Evolutionary conservation across 208 protist species (phyloP), one percentile per base, ranked within the genome.

Genomic region (Perkinsela sp.): DNA sequence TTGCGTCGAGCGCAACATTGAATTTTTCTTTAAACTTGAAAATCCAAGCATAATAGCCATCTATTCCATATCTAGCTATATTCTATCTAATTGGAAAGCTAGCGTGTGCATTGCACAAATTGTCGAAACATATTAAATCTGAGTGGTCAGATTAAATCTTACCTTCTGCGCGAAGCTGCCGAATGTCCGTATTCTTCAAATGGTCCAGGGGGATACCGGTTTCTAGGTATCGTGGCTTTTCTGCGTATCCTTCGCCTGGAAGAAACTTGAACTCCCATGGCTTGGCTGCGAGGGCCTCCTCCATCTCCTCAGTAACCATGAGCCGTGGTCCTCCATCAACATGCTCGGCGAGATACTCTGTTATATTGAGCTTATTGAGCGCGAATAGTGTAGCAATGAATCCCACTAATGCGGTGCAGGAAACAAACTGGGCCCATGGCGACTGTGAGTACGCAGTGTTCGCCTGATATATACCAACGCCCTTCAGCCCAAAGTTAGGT

Each of bases 221-320:
- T 57, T 6, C 6, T 57, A n/a, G 6, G 40, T 57, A 57, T 57
- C 22, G 6, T 57, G 40, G 40, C 40, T 57, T 57, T 6, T 22
- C 13, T 22, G 6, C 40, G 40, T 57, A 90, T 2, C 85, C 85
- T 73, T 90, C 85, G 80, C 85, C 85, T 67, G 85, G 84, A 71
- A 86, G 82, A 70, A 90, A 90, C 32, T 79, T 76, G 74, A 90
- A 90, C 73, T 90, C 82, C 85, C 85, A 90, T 16, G 85, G 85
- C 77, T 90, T 84, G 48, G 80, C 74, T 71, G 84, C 82, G 68
- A 77, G 78, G 67, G 80, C 76, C 80, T 79, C 86, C 67, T 81
- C 82, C 67, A 87, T 87, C 70, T 90, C 82, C 13, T 15, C 13
- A 2, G 67, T 15, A 16, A 30, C n/a, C 66, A 87, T 73, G 29